Conservation (phyloP, 805 yeast species). For the Geotrichum ghanense region DNA sequence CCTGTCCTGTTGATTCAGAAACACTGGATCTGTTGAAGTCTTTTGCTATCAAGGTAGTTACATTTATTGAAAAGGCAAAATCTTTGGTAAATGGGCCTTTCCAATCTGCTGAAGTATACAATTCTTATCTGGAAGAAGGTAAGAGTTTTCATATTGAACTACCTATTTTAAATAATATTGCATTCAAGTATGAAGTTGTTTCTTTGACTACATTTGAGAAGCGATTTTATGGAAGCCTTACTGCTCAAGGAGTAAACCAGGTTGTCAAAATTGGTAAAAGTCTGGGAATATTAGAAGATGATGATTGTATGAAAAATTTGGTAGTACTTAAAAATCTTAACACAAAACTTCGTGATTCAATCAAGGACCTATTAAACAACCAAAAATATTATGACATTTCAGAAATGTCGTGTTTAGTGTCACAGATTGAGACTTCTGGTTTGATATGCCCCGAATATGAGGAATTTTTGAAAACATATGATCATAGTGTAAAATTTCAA, state of each 20-base stretch:
- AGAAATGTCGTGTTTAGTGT: too few relatives aligned
- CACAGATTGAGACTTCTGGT: too few relatives aligned
- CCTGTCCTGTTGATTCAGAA: neutral
- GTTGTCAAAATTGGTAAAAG: neutral
- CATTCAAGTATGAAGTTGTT: neutral
- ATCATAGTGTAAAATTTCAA: too few relatives aligned
- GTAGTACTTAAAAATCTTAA: too few relatives aligned
- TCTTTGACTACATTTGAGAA: neutral
- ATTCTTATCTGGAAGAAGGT: neutral
- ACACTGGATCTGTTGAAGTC: neutral
- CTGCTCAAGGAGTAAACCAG: neutral
- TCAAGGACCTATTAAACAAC: too few relatives aligned
- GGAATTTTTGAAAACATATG: too few relatives aligned
- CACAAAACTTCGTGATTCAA: too few relatives aligned
- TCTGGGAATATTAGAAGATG: neutral
- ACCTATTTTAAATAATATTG: neutral
- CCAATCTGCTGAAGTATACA: neutral
- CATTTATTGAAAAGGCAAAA: neutral
- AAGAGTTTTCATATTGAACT: neutral
- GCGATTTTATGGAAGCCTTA: neutral
- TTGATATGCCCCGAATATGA: too few relatives aligned
- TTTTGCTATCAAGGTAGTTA: neutral
- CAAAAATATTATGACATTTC: too few relatives aligned
- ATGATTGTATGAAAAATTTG: neutral
- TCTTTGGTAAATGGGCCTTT: neutral